phyloP scores from a whole-genome alignment of 495 filamentous ascomycete genomes.

The Penicillium daleae region DNA sequence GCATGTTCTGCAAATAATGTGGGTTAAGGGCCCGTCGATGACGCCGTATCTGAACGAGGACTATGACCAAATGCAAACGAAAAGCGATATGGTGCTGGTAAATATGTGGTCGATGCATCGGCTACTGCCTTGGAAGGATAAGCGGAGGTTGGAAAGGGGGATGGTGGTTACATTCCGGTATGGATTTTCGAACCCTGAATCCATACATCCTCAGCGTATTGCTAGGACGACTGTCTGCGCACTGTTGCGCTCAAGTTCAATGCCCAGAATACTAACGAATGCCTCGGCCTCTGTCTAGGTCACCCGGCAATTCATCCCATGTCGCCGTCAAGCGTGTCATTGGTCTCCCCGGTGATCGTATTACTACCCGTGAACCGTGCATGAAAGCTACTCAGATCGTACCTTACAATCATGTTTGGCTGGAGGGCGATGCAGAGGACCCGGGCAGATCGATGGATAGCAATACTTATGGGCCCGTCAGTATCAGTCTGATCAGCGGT shows the following conservation, averaged over 20 bases:
- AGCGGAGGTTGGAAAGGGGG: slow-evolving; percentile 50
- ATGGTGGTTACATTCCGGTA: slow-evolving; percentile 60
- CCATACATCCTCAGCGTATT: no score
- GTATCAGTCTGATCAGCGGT: slow-evolving; percentile 63
- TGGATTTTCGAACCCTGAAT: no score
- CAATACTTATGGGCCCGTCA: slow-evolving; percentile 74
- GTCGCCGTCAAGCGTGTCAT: slow-evolving; percentile 70
- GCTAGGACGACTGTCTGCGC: background rate
- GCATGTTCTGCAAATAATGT: slow-evolving; percentile 62
- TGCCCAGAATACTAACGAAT: background rate
- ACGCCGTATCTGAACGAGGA: slow-evolving; percentile 74
- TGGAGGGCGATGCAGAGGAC: slow-evolving; percentile 71
- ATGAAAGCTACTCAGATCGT: slow-evolving; percentile 59
- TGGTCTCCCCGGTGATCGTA: slow-evolving; percentile 68
- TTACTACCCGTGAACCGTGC: slow-evolving; percentile 65
- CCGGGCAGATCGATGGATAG: slow-evolving; percentile 64
- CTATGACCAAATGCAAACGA: slow-evolving; percentile 56
- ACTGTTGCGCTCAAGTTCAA: background rate
- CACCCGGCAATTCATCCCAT: slow-evolving; percentile 62
- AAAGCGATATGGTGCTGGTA: slow-evolving; percentile 55
- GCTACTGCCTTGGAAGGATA: slow-evolving; percentile 45
- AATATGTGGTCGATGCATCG: slow-evolving; percentile 48
- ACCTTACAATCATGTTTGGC: slow-evolving; percentile 75
- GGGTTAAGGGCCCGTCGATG: slow-evolving; percentile 73
- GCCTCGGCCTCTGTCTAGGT: slow-evolving; percentile 45